Evolutionary conservation across 2,329 filamentous ascomycete genomes (phyloP), one percentile per base, ranked within the genome.

Genomic region (Xylariaceae sp.): DNA sequence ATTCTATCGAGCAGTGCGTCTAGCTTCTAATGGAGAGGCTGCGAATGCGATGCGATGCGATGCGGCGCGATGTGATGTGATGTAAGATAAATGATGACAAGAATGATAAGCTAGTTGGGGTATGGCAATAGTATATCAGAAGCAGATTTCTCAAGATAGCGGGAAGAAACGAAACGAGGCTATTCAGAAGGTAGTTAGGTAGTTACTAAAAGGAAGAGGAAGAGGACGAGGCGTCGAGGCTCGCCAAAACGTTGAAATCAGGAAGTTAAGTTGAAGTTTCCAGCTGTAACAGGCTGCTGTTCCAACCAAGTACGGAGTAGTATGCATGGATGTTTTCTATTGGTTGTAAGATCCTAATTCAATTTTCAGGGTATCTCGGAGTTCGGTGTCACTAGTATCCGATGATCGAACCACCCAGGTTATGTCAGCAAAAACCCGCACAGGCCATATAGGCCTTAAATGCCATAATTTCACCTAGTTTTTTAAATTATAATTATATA

Each of bases 251-350:
- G 29, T 43, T 37, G 19, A 45, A 46, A 23, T 40, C 19, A 50
- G 42, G 53, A 52, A 46, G 54, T 52, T 56, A 45, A 26, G 32
- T n/a, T n/a, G n/a, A n/a, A 52, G 18, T 44, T 56, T 45, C 47
- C 48, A 56, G 54, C 44, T 37, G 7, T 19, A 20, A 52, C 16
- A 40, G 43, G 19, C 19, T n/a, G n/a, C 19, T 53, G 44, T 18
- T 48, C 42, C 40, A 41, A 20, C 41, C 20, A 20, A n/a, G n/a
- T n/a, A n/a, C n/a, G n/a, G n/a, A n/a, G n/a, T n/a, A n/a, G n/a
- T n/a, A n/a, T n/a, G n/a, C n/a, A n/a, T n/a, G n/a, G n/a, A n/a
- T 18, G 14, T 16, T 54, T 50, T 40, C 29, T 40, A 54, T 48
- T 54, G 44, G 52, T 41, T 19, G 18, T 3, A 45, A 42, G 37